Base-by-base conservation (phyloP, 495 filamentous ascomycete species). In the Monascus purpureus region DNA sequence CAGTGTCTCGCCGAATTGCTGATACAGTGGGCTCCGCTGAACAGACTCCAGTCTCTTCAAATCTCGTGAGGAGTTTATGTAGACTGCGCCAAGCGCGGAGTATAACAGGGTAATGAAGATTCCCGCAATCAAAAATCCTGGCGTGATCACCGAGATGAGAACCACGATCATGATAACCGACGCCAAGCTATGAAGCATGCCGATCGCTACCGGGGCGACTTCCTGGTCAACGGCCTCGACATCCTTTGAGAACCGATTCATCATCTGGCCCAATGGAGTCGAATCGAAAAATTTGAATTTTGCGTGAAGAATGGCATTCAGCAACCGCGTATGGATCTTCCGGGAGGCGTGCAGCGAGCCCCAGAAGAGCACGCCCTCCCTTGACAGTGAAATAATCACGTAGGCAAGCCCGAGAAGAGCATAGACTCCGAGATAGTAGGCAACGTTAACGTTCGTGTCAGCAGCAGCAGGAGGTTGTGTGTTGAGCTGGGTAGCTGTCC, bases 191-290 rank as follows among this genome's bases (percentile, higher is more conserved):
- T 64, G 60, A 22, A 83, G 63, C 49, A 80, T 72, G 14, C 79
- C 77, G 31, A 84, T 81, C 13, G 92, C 86, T 33, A 93, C 73
- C 13, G 87, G 82, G 1, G 90, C 86, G 35, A 96, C 80, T 50
- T 96, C 90, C 53, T 99, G 92, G 40, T 99, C 92, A 37, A 99
- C 65, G 4, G 85, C 75, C 50, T 99, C 90, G 16, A 96, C 67
- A 53, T 96, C 92, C 53, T 95, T 96, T 39, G 88, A 95, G 55
- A 99, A 99, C 23, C 92, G 70, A 53, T 99, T 99, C 81, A 96
- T 96, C 40, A 99, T 68, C 53, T 95, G 90, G 8, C 92, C 92
- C 0, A 95, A 71, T 4, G 92, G 92, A 2, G 92, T 99, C 1
- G 84, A 83, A 51, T 99, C 92, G 49, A 99, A 99, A 64, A 99